A percentile compares a stretch with the other conserved stretches of the same genome.
phyloP scores from a whole-genome alignment of 352 stramenopile species.

The Phytophthora sp. region DNA sequence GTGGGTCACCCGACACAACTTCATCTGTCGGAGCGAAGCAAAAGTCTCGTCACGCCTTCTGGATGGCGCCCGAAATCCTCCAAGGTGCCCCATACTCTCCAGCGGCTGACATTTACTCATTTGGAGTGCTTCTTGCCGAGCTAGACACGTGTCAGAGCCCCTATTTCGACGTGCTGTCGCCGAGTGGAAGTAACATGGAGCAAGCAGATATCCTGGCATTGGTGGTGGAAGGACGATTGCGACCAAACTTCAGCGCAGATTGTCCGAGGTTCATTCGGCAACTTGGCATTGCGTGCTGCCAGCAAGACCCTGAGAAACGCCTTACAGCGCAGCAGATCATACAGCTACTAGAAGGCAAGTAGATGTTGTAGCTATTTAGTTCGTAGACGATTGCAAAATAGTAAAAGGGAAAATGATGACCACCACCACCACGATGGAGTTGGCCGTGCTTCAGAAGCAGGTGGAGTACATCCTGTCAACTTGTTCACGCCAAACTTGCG shows the following conservation, averaged over 20 bases:
- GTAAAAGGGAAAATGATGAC: too few relatives aligned
- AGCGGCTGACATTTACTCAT: slow-evolving; percentile 65
- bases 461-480: background rate
- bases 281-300: slow-evolving; percentile 40
- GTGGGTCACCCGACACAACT: slow-evolving; percentile 10
- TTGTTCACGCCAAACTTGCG: background rate
- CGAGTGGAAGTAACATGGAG: slow-evolving; percentile 6
- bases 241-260: slow-evolving; percentile 42
- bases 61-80: slow-evolving; percentile 61
- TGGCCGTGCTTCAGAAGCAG: slow-evolving; percentile 1
- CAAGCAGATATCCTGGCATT: slow-evolving; percentile 5
- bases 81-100: slow-evolving; percentile 49
- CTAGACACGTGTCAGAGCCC: slow-evolving; percentile 37
- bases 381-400: too few relatives aligned
- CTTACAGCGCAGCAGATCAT: slow-evolving; percentile 46
- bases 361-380: too few relatives aligned
- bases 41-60: slow-evolving; percentile 15
- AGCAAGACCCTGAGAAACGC: slow-evolving; percentile 41
- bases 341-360: slow-evolving; percentile 44
- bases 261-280: slow-evolving; percentile 52
- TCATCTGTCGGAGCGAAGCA: slow-evolving; percentile 3
- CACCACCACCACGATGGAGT: too few relatives aligned
- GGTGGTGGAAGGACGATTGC: slow-evolving; percentile 32
- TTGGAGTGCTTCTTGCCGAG: slow-evolving; percentile 54
- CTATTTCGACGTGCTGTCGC: slow-evolving; percentile 18